Evolutionary conservation across 1,284 basidiomycete species (phyloP), one percentile per base, ranked within the genome.

Genomic region (Cutaneotrichosporon dermatis): DNA sequence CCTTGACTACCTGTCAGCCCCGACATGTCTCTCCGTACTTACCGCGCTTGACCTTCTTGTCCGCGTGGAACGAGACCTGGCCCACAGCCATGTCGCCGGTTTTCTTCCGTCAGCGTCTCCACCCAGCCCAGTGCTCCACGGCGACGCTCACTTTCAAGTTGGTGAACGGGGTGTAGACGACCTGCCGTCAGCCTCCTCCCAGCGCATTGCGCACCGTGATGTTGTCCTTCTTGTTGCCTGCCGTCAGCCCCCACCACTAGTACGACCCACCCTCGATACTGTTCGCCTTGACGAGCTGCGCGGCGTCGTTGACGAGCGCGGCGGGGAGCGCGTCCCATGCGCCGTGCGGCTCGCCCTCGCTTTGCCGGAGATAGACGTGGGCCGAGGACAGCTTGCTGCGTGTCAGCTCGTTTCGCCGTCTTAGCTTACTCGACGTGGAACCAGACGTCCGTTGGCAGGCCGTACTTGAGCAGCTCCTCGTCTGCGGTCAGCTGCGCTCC

Each of bases 261-360:
- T 11, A 3, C 12, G 0, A 16, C 79, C 60, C 66, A 89, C 92
- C 91, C 82, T 97, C 92, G 57, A 99, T 99, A 4, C 90, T 94
- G 71, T 98, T 98, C 0, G 95, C 94, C 78, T 99, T 99, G 46
- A 97, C 93, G 1, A 99, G 82, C 76, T 99, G 95, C 0, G 92
- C 90, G 64, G 90, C 90, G 74, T 99, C 94, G 8, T 82, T 81
- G 33, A 98, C 79, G 9, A 97, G 79, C 0, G 84, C 80, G 55
- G 88, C 83, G 0, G 95, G 94, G 46, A 99, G 89, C 9, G 80
- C 76, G 15, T 98, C 92, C 92, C 94, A 99, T 13, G 67, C 70
- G 7, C 77, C 77, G 55, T 80, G 79, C 13, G 82, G 78, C 81
- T 90, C 88, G n/a, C 76, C 79, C 6, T 85, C 83, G 0, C 89